Base-by-base conservation (phyloP, 1,284 basidiomycete species). In the Malassezia sympodialis region DNA sequence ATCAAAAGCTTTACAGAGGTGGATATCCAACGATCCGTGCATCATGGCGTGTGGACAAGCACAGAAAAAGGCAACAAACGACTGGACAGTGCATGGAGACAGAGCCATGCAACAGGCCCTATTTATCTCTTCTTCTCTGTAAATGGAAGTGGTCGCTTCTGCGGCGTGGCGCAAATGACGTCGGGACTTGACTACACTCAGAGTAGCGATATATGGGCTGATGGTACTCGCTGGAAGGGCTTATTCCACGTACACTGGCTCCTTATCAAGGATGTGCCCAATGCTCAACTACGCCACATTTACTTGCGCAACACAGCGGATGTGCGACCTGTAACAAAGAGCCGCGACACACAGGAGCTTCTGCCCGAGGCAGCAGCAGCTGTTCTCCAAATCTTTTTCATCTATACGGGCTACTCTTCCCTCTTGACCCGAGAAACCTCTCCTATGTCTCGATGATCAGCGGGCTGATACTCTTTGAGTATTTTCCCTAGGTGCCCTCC, bases 1-100 rank as follows among this genome's bases (percentile, higher is more conserved):
- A 73, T 73, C 66, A 73, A 73, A 47, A 68, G 65, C 26, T 73
- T 71, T 45, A 73, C 68, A 23, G 70, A 73, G 31, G 69, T 68
- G 24, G 72, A 74, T 40, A 68, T 74, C 21, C 63, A 70, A 53
- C 66, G 65, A 24, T 71, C 67, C 28, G 60, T 74, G 44, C 63
- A 63, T 42, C 64, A 71, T 61, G 68, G 68, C 45, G 71, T 74
- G 39, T 74, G 72, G 72, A 68, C 72, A 0, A 68, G 66, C 15
- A 74, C 72, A n/a, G 68, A 72, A 30, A 71, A 72, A 51, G 72
- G 72, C 44, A 74, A 74, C 51, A 59, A 63, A 42, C 61, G 72
- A 2, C 60, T 74, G 46, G 66, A 74, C 56, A 56, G 58, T 23
- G 68, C 68, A 14, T 70, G 63, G 51, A 51, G 52, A n/a, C 56